Evolutionary conservation across 129 eudicot genomes (phyloP), one percentile per base, ranked within the genome.

Genomic region (Ambrosia artemisiifolia): DNA sequence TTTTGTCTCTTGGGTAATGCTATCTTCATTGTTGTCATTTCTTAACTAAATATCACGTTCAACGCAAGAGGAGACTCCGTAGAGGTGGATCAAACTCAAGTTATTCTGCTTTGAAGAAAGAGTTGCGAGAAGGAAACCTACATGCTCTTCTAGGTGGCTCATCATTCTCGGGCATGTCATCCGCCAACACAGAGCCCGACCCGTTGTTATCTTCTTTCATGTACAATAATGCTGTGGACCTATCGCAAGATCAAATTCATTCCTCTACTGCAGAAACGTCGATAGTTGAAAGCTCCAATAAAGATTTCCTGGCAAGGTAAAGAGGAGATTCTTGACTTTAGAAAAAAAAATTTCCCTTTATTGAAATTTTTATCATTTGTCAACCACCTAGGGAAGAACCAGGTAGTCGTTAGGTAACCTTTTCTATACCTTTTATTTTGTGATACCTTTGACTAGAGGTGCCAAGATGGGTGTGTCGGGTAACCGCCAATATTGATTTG

Each of bases 41-140:
- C 91, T 88, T 88, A 80, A 92, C 94, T 48, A 38, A 44, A 50
- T 6, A 67, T 35, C 49, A 92, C 96, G 96, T 88, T 75, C 94
- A 83, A 79, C 94, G 96, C 12, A 89, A 82, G 78, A 92, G 95
- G 79, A 87, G 98, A 49, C 49, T 59, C 2, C 96, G 95, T 3
- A 83, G 56, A 76, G 88, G 83, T 50, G 89, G 83, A 40, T 35
- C 91, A 59, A 87, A 82, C 79, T 73, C 86, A 24, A 67, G 84
- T 48, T 75, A 81, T 53, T 71, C 88, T 56, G 68, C 83, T 42
- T 50, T 87, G 78, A 87, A 83, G 66, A 88, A 74, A 81, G 98
- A 92, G 69, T 80, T 89, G 69, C 74, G 88, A 30, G 96, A 89
- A 63, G 96, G 89, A 56, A 89, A 80, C 59, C 57, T 84, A 33